These are phyloP conservation scores for Trebouxia sp. DNA, from an alignment of 139 green algal species.

Conservation along the genomic window DNA sequence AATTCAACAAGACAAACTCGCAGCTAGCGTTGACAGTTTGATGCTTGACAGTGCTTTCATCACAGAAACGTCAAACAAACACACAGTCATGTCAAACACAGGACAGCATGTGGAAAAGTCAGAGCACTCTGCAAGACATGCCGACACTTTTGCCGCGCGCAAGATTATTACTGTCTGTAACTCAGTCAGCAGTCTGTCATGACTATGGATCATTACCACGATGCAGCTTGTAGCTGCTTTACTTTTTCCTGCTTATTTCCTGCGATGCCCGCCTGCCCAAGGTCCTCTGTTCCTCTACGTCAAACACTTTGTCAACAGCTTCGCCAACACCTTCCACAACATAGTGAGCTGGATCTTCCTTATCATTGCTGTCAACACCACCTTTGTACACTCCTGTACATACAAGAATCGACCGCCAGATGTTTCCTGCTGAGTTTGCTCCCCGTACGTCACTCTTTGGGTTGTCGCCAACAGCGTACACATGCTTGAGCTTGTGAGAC, in stretches of 20 bases:
- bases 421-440: slow-evolving; percentile 59
- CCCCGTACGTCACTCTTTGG: slow-evolving; percentile 74
- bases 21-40: no score
- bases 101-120: no score
- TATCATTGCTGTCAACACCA: slow-evolving; percentile 48
- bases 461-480: slow-evolving; percentile 77
- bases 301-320: slow-evolving; percentile 66
- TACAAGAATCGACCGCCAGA: slow-evolving; percentile 79
- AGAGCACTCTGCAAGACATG: no score
- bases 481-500: slow-evolving; percentile 17
- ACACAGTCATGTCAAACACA: no score
- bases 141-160: no score
- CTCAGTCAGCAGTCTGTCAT: no score
- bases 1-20: no score
- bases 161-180: no score
- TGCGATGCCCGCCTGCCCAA: not conserved
- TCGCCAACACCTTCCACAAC: slow-evolving; percentile 66
- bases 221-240: not conserved
- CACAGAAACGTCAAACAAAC: no score
- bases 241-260: not conserved
- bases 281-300: slow-evolving; percentile 36
- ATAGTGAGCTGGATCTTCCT: slow-evolving; percentile 57
- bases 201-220: no score
- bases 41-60: no score
- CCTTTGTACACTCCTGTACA: slow-evolving; percentile 56